Evolutionary conservation across 257 asterid species (phyloP).

Genomic region (Sherardia arvensis): DNA sequence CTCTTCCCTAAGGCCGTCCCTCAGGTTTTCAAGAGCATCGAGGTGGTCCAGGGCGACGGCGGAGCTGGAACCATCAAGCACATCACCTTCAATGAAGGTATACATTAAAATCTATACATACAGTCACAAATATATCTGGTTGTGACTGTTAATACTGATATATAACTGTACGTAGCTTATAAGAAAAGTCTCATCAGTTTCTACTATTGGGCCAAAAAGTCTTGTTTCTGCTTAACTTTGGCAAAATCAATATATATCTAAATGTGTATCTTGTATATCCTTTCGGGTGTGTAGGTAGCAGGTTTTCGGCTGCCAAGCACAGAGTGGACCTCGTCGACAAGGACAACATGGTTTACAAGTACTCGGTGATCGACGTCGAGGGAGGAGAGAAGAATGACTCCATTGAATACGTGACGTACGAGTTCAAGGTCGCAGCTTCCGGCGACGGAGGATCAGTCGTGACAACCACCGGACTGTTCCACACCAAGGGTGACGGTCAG

Average conservation of each 20-base stretch:
- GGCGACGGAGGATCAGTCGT: slow-evolving; percentile 39
- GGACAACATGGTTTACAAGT: slow-evolving; percentile 25
- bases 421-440: slow-evolving; percentile 26
- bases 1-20: slow-evolving; percentile 41
- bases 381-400: slow-evolving; percentile 23
- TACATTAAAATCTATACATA: too few species aligned
- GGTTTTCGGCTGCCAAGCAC: slow-evolving; percentile 37
- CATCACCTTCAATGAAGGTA: slow-evolving; percentile 38
- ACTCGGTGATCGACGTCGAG: slow-evolving; percentile 32
- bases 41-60: slow-evolving; percentile 43
- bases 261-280: too few species aligned
- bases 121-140: too few species aligned
- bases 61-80: slow-evolving; percentile 41
- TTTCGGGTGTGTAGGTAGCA: slow-evolving; percentile 24
- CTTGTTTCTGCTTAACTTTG: too few species aligned
- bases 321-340: slow-evolving; percentile 34
- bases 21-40: slow-evolving; percentile 31
- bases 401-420: slow-evolving; percentile 34
- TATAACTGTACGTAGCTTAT: too few species aligned
- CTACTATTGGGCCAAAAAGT: too few species aligned
- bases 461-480: slow-evolving; percentile 27
- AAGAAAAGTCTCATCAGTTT: too few species aligned
- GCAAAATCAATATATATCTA: too few species aligned
- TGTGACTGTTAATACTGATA: too few species aligned
- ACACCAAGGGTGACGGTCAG: slow-evolving; percentile 27